A percentile compares a stretch with the other conserved stretches of the same genome.
Evolutionary conservation across 805 yeast genomes (phyloP).

Genomic region (Ogataea degrootiae): DNA sequence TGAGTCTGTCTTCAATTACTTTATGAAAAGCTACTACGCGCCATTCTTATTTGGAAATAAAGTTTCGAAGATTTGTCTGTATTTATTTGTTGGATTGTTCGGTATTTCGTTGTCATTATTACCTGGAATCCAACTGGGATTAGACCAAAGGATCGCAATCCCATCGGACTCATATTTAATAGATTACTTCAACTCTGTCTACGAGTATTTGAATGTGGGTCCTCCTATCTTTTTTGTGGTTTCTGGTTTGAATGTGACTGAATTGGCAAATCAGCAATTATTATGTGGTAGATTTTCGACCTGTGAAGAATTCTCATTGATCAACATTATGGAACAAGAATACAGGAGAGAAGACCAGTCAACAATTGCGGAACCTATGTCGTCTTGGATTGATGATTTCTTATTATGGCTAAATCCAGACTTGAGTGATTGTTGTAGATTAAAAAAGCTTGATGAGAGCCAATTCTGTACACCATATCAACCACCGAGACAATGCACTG

Average conservation of each 20-base stretch:
- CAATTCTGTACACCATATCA: constrained; percentile 65
- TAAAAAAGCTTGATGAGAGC: constrained; percentile 45
- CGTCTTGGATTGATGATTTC: constrained; percentile 93
- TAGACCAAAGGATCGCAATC: constrained; percentile 86
- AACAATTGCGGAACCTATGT: constrained; percentile 73
- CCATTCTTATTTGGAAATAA: constrained; percentile 50
- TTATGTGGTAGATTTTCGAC: constrained; percentile 86
- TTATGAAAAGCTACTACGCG: constrained; percentile 49
- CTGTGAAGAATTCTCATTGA: constrained; percentile 73
- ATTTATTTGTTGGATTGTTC: constrained; percentile 55
- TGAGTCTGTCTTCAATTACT: constrained; percentile 31
- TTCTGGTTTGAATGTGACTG: constrained; percentile 60
- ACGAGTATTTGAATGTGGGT: constrained; percentile 72
- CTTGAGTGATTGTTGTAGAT: constrained; percentile 79
- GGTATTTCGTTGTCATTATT: constrained; percentile 64
- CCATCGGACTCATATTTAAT: constrained; percentile 81
- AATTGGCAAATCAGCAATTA: constrained; percentile 57
- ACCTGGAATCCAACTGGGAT: constrained; percentile 70
- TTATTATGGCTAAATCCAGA: constrained; percentile 83
- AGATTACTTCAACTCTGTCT: constrained; percentile 73
- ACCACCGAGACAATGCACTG: constrained; percentile 65
- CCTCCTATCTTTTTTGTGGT: constrained; percentile 90
- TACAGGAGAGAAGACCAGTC: constrained; percentile 59
- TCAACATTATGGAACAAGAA: constrained; percentile 82
- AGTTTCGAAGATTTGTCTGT: constrained; percentile 43